Evolutionary conservation across 306 rosid species (phyloP).

Genomic region (Sicyos baderoa): DNA sequence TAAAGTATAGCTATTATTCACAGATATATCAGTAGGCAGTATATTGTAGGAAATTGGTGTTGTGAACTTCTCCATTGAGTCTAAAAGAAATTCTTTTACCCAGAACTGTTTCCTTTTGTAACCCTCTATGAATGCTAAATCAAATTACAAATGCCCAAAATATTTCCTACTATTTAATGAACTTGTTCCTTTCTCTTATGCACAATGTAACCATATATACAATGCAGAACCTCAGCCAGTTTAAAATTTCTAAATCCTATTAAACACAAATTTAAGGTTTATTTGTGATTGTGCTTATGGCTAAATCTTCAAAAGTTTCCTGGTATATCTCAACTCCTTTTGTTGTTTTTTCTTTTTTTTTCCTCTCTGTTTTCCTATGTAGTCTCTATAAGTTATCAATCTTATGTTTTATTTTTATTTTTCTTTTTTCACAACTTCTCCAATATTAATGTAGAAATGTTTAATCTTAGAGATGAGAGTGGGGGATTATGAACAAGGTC

Average conservation of each 20-base stretch:
- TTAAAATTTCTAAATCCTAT: constrained; percentile 6
- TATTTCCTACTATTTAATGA: constrained; percentile 2
- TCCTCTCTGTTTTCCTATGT: background rate
- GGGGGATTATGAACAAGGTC: background rate
- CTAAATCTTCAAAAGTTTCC: background rate
- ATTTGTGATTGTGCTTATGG: background rate
- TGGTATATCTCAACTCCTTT: background rate
- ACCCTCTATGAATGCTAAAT: background rate
- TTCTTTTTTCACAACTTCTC: background rate
- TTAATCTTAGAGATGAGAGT: background rate
- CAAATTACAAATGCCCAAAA: constrained; percentile 1
- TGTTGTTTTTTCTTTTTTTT: too few species aligned
- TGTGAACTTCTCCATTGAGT: background rate
- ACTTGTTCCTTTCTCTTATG: background rate
- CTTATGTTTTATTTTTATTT: background rate
- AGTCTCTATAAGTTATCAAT: background rate
- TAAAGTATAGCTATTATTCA: background rate
- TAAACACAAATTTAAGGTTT: background rate
- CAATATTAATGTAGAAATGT: background rate
- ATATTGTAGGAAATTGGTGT: background rate
- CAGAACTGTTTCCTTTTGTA: background rate
- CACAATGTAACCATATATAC: constrained; percentile 13
- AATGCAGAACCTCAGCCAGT: constrained; percentile 1
- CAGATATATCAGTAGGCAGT: background rate
- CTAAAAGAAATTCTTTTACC: too few species aligned